These are phyloP conservation scores for Xylariaceae sp. DNA, from an alignment of 2,329 filamentous ascomycete genomes.

Conservation along the genomic window DNA sequence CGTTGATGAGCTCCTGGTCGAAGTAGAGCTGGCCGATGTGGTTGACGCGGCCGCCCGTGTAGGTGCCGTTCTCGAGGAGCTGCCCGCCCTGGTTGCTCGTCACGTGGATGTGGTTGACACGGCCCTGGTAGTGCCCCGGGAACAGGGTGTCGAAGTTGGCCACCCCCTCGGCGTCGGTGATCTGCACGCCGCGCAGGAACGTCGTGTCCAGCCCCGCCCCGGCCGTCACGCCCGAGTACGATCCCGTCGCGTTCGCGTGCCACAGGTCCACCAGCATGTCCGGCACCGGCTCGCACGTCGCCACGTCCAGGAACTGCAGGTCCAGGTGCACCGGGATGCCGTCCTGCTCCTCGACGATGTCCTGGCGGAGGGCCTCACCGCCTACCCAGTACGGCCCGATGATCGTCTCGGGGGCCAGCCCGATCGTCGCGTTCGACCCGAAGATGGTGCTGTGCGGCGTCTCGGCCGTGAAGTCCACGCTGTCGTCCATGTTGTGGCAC, in stretches of 20 bases:
- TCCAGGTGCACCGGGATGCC: conserved; percentile 42
- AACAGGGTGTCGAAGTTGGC: conserved; percentile 46
- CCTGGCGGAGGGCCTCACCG: conserved; percentile 39
- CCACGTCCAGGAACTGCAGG: conserved; percentile 40
- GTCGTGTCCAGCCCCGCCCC: conserved; percentile 44
- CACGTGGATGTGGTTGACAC: conserved; percentile 43
- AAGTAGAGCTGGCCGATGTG: conserved; percentile 66
- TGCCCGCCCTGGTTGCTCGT: conserved; percentile 33
- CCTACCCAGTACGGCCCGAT: conserved; percentile 34
- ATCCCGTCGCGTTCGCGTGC: conserved; percentile 45
- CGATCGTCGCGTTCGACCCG: conserved; percentile 25
- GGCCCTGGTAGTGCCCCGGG: conserved; percentile 50
- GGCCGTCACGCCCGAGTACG: conserved; percentile 42
- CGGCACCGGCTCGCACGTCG: conserved; percentile 37
- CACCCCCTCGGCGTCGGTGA: conserved; percentile 45
- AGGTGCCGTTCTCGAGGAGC: conserved; percentile 52
- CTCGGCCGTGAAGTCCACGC: conserved; percentile 20
- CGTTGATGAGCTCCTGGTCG: conserved; percentile 55
- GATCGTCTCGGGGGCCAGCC: conserved; percentile 28
- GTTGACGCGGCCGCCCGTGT: conserved; percentile 50
- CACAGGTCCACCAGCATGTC: conserved; percentile 41
- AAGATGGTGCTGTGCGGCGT: conserved; percentile 28
- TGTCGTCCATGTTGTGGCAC: conserved; percentile 25
- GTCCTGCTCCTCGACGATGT: conserved; percentile 38
- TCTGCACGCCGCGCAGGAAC: conserved; percentile 48